Evolutionary conservation across 208 protist species (phyloP), one percentile per base, ranked within the genome.

Genomic region (Acanthamoeba rhysodes): DNA sequence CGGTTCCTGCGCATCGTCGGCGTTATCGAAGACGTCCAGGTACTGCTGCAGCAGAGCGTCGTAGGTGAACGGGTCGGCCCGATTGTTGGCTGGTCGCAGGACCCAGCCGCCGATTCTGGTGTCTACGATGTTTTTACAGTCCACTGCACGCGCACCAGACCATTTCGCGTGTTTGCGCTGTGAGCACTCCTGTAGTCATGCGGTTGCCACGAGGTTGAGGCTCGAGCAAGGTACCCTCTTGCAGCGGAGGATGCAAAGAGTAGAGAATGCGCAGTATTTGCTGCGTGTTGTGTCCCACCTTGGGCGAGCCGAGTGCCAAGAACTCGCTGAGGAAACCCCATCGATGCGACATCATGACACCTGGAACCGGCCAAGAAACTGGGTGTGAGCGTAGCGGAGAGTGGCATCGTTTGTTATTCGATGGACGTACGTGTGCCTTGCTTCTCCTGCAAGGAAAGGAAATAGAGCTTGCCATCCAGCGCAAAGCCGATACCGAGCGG

Each of bases 1-100:
- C 24, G 16, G 57, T 4, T 9, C 22, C 7, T 34, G 20, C 64
- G 24, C 41, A 34, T 27, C 82, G 48, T 6, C 9, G 22, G 55
- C 57, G 29, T 32, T 45, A 24, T 55, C 87, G 37, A 55, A 93
- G 64, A 53, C 14, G 27, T 93, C 87, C n/a, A 93, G 32, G 20
- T 93, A 72, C 45, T 93, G 55, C 55, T 53, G 20, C 16, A 93
- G 62, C 87, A 93, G 64, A 14, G 87, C 50, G 20, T 72, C 87
- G 45, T 76, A 93, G 41, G n/a, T 48, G 45, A 57, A 93, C 18
- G 22, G 22, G n/a, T 93, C 87, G 9, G 29, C 41, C 37, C 57
- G 76, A 29, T 74, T 93, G 55, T 22, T 74, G 22, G 87, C 20
- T 14, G 87, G 87, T 20, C 87, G 55, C 18, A 93, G 37, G 12